These are phyloP conservation scores for Ophiostoma montium DNA, from an alignment of 2,329 filamentous ascomycete species.

Conservation along the genomic window DNA sequence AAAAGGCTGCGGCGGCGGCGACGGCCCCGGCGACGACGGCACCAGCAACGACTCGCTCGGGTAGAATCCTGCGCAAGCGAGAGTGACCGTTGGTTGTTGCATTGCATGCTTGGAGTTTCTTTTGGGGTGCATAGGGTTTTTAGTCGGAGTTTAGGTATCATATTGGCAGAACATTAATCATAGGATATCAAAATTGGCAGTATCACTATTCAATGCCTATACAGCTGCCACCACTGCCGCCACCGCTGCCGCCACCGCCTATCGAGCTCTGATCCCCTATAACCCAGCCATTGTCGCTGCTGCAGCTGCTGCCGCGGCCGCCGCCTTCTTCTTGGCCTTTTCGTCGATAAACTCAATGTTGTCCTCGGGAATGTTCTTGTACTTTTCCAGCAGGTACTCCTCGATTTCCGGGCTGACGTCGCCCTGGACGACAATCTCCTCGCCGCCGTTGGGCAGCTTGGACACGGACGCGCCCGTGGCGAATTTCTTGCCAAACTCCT, in stretches of 20 bases:
- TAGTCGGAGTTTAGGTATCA: too few species aligned
- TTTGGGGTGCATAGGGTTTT: not conserved
- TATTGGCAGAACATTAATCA: too few species aligned
- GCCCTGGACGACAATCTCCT: slow-evolving; percentile 96
- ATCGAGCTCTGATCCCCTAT: too few species aligned
- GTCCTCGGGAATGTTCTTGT: slow-evolving; percentile 81
- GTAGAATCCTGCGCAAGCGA: slow-evolving; percentile 42
- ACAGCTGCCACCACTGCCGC: too few species aligned
- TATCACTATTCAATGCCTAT: not conserved
- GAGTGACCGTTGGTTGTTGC: slow-evolving; percentile 19
- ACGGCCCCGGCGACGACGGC: slow-evolving; percentile 15
- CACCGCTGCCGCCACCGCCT: too few species aligned
- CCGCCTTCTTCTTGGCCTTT: slow-evolving; percentile 73
- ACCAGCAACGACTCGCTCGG: slow-evolving; percentile 24
- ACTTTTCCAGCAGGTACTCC: slow-evolving; percentile 80
- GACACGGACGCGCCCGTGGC: slow-evolving; percentile 89
- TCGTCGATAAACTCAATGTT: slow-evolving; percentile 93
- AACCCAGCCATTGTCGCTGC: not conserved
- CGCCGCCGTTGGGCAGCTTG: slow-evolving; percentile 69
- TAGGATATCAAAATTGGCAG: too few species aligned
- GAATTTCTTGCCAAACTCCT: slow-evolving; percentile 98
- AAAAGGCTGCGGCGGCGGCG: slow-evolving; percentile 31
- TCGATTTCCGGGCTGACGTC: slow-evolving; percentile 91
- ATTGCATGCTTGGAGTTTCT: not conserved
- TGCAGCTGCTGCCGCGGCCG: slow-evolving; percentile 11